Evolutionary conservation across 768 basidiomycete species (phyloP).

Genomic region (Pleurotus djamor): DNA sequence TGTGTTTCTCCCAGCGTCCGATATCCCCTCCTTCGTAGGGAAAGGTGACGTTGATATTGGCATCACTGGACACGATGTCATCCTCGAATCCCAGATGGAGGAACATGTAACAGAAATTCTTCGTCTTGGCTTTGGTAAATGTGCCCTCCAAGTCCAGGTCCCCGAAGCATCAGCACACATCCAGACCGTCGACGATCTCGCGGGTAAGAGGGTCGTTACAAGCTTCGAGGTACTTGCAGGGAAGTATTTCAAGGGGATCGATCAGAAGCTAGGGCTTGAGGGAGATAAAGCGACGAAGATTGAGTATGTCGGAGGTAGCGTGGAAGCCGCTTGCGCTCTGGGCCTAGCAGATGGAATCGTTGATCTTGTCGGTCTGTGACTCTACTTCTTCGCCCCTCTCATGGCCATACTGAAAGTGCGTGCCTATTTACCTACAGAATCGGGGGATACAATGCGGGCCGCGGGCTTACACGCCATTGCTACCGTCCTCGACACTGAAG

Average conservation of each 20-base stretch:
- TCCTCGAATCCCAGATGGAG: slow-evolving; percentile 87
- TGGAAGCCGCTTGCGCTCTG: slow-evolving; percentile 96
- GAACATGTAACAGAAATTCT: slow-evolving; percentile 74
- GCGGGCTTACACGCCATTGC: slow-evolving; percentile 93
- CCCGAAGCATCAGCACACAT: slow-evolving; percentile 69
- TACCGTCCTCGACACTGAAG: slow-evolving; percentile 80
- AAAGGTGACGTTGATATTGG: slow-evolving; percentile 97
- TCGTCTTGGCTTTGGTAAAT: slow-evolving; percentile 90
- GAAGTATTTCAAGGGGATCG: slow-evolving; percentile 71
- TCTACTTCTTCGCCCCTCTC: neutral
- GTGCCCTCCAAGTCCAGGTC: slow-evolving; percentile 86
- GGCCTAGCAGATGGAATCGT: slow-evolving; percentile 98
- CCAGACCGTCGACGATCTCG: slow-evolving; percentile 74
- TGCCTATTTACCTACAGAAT: slow-evolving; percentile 52
- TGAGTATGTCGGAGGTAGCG: slow-evolving; percentile 96
- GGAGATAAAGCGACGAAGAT: slow-evolving; percentile 72
- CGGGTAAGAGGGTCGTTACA: slow-evolving; percentile 91
- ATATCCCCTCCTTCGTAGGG: slow-evolving; percentile 98
- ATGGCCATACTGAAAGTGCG: neutral
- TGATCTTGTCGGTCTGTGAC: slow-evolving; percentile 86
- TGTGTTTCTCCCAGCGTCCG: slow-evolving; percentile 93
- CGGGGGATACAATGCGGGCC: slow-evolving; percentile 99
- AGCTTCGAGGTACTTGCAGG: slow-evolving; percentile 90
- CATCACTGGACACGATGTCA: slow-evolving; percentile 97
- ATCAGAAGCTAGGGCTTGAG: slow-evolving; percentile 47